Evolutionary conservation across 768 basidiomycete genomes (phyloP), one percentile per base, ranked within the genome.

Genomic region (Agaricus subrufescens): DNA sequence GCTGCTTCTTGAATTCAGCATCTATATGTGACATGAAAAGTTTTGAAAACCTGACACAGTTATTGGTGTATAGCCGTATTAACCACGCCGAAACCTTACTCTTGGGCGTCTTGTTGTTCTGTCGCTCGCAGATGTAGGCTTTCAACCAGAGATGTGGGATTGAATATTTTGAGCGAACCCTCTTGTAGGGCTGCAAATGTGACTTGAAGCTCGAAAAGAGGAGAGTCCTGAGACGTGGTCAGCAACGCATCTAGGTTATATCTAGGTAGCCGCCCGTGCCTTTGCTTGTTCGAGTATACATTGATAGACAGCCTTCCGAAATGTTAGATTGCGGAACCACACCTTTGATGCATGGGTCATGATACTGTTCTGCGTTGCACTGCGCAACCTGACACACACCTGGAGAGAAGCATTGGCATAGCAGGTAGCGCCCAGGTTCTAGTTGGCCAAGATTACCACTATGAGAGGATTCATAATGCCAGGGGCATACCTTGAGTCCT

Each of bases 361-460:
- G 2, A 15, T 30, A 8, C 19, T n/a, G 29, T 25, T 6, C 3
- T 29, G 19, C 45, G 6, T 23, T 29, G 14, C 7, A 15, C 11
- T 34, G 5, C 14, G 34, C 34, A 34, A 34, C 23, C 45, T 30
- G 38, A 29, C 52, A 64, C 66, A 38, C 62, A 88, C 92, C 74
- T 98, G 95, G 45, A 98, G 78, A 59, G 90, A 97, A 19, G 93
- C 93, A 68, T 97, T 97, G 58, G 92, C 94, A 62, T 98, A 98
- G 67, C 96, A 98, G 3, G 96, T 98, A 15, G 95, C 95, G 3
- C 96, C 96, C 19, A 98, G 82, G 67, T 98, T 98, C 93, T 94
- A 63, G 39, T 15, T 19, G 31, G 31, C 59, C 31, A 23, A 45
- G 47, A 47, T 44, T 39, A 34, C 25, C 46, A 42, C 10, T 9